Evolutionary conservation across 345 rosid species (phyloP).

Genomic region (Salix viminalis): DNA sequence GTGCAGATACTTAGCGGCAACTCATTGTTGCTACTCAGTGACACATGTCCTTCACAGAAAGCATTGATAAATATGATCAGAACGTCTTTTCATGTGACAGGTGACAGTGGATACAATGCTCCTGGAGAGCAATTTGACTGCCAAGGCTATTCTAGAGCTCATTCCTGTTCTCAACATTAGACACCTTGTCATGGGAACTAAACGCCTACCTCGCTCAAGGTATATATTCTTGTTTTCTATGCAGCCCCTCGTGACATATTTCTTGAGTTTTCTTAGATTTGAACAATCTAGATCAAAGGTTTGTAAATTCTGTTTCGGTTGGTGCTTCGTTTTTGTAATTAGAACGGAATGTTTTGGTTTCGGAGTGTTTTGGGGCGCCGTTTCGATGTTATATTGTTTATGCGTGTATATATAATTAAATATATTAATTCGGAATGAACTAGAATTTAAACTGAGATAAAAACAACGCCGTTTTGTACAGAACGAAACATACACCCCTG

Average conservation of each 20-base stretch:
- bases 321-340: no score
- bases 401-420: no score
- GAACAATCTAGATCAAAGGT: no score
- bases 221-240: constrained; percentile 4
- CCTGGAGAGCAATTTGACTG: constrained; percentile 38
- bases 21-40: not conserved
- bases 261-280: not conserved
- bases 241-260: not conserved
- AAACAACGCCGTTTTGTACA: no score
- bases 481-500: no score
- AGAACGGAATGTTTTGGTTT: no score
- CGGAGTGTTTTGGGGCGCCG: no score
- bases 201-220: constrained; percentile 37
- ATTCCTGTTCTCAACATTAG: constrained; percentile 58
- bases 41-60: not conserved
- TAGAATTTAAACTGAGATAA: no score
- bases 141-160: constrained; percentile 52
- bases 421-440: no score
- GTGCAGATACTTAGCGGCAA: constrained; percentile 11
- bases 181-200: constrained; percentile 54
- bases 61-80: not conserved
- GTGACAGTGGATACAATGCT: constrained; percentile 56
- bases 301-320: no score
- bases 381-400: no score
- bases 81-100: constrained; percentile 20